These are phyloP conservation scores for Cucurbita ficifolia DNA, from an alignment of 306 rosid species.

Conservation along the genomic window DNA sequence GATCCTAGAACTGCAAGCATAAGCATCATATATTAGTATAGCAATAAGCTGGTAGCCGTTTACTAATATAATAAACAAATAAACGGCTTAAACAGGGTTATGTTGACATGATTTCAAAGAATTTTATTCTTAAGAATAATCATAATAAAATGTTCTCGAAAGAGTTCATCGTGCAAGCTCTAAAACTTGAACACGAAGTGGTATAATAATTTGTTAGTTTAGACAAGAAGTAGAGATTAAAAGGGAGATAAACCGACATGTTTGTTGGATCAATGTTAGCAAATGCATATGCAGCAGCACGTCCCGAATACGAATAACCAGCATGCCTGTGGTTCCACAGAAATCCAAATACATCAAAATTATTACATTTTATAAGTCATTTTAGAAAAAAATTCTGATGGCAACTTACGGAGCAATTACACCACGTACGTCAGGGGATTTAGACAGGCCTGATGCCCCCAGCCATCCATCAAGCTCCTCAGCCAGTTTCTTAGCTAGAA, in stretches of 20 bases:
- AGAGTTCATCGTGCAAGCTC: neutral
- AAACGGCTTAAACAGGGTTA: neutral
- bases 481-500: constrained; percentile 41
- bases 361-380: neutral
- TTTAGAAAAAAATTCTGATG: neutral
- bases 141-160: neutral
- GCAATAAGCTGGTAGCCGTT: neutral
- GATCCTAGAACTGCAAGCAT: constrained; percentile 51
- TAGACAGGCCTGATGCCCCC: constrained; percentile 35
- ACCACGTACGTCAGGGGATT: constrained; percentile 68
- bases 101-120: neutral
- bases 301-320: constrained; percentile 91
- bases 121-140: neutral
- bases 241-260: constrained; percentile 29
- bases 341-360: constrained; percentile 5
- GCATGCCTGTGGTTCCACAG: constrained; percentile 63
- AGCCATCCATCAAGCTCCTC: constrained; percentile 80
- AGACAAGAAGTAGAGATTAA: neutral
- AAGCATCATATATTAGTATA: constrained; percentile 6
- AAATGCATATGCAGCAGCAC: constrained; percentile 94
- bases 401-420: constrained; percentile 89
- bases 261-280: constrained; percentile 86
- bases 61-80: neutral
- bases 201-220: neutral
- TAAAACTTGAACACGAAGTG: neutral